Evolutionary conservation across 2,329 filamentous ascomycete genomes (phyloP).

Genomic region (Hypoxylon sp.): DNA sequence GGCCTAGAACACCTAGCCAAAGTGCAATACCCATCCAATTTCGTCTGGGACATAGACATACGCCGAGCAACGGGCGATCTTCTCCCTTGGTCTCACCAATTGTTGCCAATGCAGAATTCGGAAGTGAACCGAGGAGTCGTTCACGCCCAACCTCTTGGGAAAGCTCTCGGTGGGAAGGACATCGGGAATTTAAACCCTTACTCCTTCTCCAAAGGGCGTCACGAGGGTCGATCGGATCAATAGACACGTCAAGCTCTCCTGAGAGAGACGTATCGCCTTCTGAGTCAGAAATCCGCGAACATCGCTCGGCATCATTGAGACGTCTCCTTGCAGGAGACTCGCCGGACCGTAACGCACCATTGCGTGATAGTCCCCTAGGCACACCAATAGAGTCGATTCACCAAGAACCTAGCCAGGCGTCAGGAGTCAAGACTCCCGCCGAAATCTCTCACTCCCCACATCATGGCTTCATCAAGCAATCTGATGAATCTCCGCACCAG

Average conservation of each 20-base stretch:
- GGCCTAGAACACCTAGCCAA: conserved; percentile 68
- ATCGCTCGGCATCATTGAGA: conserved; percentile 37
- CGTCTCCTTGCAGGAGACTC: conserved; percentile 52
- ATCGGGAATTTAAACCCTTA: conserved; percentile 82
- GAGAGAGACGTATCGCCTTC: conserved; percentile 52
- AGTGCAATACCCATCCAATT: conserved; percentile 72
- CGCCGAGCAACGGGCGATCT: conserved; percentile 56
- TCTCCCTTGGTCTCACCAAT: conserved; percentile 58
- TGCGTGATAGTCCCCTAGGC: conserved; percentile 42
- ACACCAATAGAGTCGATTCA: conserved; percentile 13
- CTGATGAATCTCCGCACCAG: conserved; percentile 19
- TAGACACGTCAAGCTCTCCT: conserved; percentile 49
- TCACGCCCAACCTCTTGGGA: conserved; percentile 74
- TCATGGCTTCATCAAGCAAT: conserved; percentile 21
- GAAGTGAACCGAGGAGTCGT: conserved; percentile 56
- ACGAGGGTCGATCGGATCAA: conserved; percentile 52
- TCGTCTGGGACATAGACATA: conserved; percentile 63
- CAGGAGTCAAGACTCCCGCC: conserved; percentile 14
- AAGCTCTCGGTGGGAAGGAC: conserved; percentile 72
- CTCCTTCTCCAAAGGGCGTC: conserved; percentile 81
- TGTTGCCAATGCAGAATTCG: conserved; percentile 55
- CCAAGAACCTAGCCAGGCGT: conserved; percentile 17
- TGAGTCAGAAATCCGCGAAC: conserved; percentile 30
- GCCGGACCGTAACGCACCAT: conserved; percentile 9
- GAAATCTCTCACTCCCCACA: conserved; percentile 14